Conservation (phyloP, 164 flowering plant genomes). For the Stephania japonica region DNA sequence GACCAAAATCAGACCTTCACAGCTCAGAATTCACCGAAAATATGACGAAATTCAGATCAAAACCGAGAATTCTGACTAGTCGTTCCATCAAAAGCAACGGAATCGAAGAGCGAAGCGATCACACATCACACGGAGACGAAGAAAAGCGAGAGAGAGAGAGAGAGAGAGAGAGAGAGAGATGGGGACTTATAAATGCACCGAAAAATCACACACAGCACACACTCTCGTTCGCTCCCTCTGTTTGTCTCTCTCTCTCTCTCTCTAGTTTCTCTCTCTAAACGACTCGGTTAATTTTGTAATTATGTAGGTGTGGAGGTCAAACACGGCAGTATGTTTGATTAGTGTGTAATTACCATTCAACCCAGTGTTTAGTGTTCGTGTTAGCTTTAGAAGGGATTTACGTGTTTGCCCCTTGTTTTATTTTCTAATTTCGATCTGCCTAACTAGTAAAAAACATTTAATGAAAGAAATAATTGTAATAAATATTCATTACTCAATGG, state of each 20-base stretch:
- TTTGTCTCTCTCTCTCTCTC: slow-evolving; percentile 15
- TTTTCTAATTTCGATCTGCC: too few species aligned
- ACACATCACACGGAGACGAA: not conserved
- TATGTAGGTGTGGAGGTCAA: slow-evolving; percentile 40
- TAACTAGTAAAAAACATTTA: too few species aligned
- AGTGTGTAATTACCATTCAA: not conserved
- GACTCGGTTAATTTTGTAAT: not conserved
- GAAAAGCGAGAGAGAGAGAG: slow-evolving; percentile 1
- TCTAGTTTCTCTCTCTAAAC: slow-evolving; percentile 4
- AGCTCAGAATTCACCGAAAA: slow-evolving; percentile 9
- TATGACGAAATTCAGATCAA: not conserved
- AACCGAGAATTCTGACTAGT: not conserved
- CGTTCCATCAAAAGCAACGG: not conserved
- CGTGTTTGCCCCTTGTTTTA: not conserved
- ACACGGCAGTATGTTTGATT: slow-evolving; percentile 47
- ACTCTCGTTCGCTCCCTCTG: not conserved
- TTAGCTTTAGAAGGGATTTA: not conserved
- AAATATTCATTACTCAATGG: too few species aligned
- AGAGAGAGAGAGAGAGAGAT: slow-evolving; percentile 10
- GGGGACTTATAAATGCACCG: slow-evolving; percentile 9
- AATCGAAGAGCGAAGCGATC: not conserved
- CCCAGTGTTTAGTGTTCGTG: not conserved
- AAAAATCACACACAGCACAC: not conserved
- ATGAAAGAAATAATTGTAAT: too few species aligned
- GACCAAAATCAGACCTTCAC: not conserved